Evolutionary conservation across 495 filamentous ascomycete species (phyloP).

Genomic region (Neurospora sp.): DNA sequence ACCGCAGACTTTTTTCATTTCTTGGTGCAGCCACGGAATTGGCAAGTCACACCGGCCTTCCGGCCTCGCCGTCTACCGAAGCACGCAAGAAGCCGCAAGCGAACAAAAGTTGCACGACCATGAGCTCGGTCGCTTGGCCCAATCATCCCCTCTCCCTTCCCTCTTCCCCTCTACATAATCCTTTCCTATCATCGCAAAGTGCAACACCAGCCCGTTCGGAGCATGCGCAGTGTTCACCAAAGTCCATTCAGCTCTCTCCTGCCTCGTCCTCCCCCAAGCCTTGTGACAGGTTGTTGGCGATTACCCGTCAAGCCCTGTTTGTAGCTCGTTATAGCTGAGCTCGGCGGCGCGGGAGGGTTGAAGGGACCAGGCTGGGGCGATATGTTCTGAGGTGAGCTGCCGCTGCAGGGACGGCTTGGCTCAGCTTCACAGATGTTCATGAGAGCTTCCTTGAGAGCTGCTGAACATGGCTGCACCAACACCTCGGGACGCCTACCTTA

Average conservation of each 20-base stretch:
- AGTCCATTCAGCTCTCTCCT: neutral
- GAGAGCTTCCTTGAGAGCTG: neutral
- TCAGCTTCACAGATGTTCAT: neutral
- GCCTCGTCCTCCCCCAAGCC: neutral
- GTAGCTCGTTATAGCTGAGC: neutral
- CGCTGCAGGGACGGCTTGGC: neutral
- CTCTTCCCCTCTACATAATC: neutral
- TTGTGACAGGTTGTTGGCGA: neutral
- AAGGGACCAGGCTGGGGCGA: neutral
- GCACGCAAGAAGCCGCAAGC: neutral
- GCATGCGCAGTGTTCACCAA: neutral
- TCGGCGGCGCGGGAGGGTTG: neutral
- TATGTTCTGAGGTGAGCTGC: neutral
- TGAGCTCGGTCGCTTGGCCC: neutral
- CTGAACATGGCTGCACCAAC: no score
- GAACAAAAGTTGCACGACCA: neutral
- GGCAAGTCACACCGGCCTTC: constrained; percentile 6
- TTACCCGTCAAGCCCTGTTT: neutral
- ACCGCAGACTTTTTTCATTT: neutral
- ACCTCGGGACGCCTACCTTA: no score
- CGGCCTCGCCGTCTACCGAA: constrained; percentile 15
- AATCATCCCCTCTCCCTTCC: neutral
- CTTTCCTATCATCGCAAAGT: neutral
- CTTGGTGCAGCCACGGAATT: constrained; percentile 1
- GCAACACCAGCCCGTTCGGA: neutral